A percentile compares a stretch with the other conserved stretches of the same genome.
These are phyloP conservation scores for Nematodospora valgi DNA, from an alignment of 805 yeast genomes.

Conservation along the genomic window DNA sequence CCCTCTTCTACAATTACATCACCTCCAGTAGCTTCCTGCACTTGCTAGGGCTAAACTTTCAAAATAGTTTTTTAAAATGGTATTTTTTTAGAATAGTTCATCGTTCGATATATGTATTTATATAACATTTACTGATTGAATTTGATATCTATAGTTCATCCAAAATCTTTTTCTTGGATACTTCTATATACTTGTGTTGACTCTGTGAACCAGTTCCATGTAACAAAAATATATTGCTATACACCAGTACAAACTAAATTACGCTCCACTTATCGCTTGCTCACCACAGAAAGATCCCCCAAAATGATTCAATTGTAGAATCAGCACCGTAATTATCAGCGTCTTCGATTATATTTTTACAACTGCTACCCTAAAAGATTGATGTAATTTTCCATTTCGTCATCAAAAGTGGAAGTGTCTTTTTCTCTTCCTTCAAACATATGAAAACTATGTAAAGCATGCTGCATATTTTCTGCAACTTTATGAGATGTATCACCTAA, in stretches of 20 bases:
- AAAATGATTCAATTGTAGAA: slow-evolving; percentile 4
- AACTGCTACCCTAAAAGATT: slow-evolving; percentile 10
- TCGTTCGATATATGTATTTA: too few relatives aligned
- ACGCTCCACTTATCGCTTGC: too few relatives aligned
- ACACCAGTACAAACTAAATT: too few relatives aligned
- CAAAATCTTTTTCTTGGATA: too few relatives aligned
- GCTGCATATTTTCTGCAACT: slow-evolving; percentile 3
- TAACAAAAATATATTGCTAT: too few relatives aligned
- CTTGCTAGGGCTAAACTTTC: too few relatives aligned
- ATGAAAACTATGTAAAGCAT: slow-evolving; percentile 4
- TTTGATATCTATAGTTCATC: too few relatives aligned
- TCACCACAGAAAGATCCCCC: slow-evolving; percentile 3
- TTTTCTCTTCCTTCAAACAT: slow-evolving; percentile 6
- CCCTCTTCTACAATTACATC: background rate
- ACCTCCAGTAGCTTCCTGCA: background rate
- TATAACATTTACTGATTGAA: too few relatives aligned
- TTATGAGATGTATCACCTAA: slow-evolving; percentile 3
- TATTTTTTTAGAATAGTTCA: too few relatives aligned
- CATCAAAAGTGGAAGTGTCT: slow-evolving; percentile 1
- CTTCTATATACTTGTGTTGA: too few relatives aligned
- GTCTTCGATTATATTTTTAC: background rate
- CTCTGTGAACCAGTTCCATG: too few relatives aligned
- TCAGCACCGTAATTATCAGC: slow-evolving; percentile 3
- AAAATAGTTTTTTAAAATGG: too few relatives aligned
- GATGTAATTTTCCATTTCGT: slow-evolving; percentile 9